A percentile compares a stretch with the other conserved stretches of the same genome.
These are phyloP conservation scores for Ephemerocybe angulata DNA, from an alignment of 768 basidiomycete genomes.

Conservation along the genomic window DNA sequence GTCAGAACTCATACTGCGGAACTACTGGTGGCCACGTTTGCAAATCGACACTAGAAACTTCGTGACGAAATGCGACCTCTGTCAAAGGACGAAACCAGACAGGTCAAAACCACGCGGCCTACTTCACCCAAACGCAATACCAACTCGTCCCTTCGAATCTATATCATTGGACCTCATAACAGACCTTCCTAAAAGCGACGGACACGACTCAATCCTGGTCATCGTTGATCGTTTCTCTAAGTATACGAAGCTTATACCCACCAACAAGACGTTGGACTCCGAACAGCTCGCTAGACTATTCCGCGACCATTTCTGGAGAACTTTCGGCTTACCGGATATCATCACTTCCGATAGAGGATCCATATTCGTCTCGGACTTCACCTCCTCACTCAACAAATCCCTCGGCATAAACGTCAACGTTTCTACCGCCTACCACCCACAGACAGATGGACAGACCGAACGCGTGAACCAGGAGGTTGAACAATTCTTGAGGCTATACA, in stretches of 20 bases:
- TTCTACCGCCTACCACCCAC: slow-evolving; percentile 42
- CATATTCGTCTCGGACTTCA: slow-evolving; percentile 30
- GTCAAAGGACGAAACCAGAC: slow-evolving; percentile 3
- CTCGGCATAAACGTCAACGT: slow-evolving; percentile 29
- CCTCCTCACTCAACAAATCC: slow-evolving; percentile 21
- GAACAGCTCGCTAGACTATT: slow-evolving; percentile 12
- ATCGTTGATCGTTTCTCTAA: slow-evolving; percentile 19
- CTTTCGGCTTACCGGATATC: slow-evolving; percentile 19
- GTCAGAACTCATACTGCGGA: no score
- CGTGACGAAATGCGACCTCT: not conserved
- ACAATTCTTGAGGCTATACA: not conserved
- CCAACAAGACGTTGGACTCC: slow-evolving; percentile 10
- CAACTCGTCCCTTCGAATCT: slow-evolving; percentile 27
- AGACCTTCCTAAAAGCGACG: slow-evolving; percentile 24
- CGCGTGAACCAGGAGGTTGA: slow-evolving; percentile 1
- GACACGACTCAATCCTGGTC: slow-evolving; percentile 30
- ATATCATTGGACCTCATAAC: slow-evolving; percentile 31
- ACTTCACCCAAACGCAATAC: slow-evolving; percentile 4
- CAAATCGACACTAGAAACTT: not conserved
- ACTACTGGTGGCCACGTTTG: slow-evolving; percentile 10
- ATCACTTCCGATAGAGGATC: slow-evolving; percentile 25
- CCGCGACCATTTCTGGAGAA: slow-evolving; percentile 18
- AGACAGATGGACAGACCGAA: slow-evolving; percentile 34
- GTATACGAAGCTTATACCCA: slow-evolving; percentile 16
- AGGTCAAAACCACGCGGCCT: not conserved